A percentile compares a stretch with the other conserved stretches of the same genome.
Conservation (phyloP, 768 basidiomycete genomes). For the Mycena haematopus region DNA sequence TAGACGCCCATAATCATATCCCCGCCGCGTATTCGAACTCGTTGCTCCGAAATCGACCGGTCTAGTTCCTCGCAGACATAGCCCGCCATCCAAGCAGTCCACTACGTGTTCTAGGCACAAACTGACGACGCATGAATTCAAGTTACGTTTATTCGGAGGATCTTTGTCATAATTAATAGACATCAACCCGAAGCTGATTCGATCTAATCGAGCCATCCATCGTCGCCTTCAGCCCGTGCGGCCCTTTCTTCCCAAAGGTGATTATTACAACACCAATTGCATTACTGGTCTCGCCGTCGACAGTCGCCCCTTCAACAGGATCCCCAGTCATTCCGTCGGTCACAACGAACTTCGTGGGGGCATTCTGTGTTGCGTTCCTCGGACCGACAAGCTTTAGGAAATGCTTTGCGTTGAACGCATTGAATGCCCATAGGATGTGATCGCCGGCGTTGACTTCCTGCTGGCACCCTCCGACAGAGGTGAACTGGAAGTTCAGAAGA, state of each 20-base stretch:
- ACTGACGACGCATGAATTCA: too few species aligned
- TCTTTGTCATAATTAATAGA: conserved; percentile 26
- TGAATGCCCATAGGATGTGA: conserved; percentile 47
- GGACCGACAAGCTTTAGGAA: conserved; percentile 46
- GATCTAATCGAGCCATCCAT: conserved; percentile 42
- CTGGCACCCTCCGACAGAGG: conserved; percentile 49
- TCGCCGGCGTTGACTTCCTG: conserved; percentile 40
- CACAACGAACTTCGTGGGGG: conserved; percentile 42
- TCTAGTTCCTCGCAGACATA: too few species aligned
- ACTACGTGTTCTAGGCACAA: too few species aligned
- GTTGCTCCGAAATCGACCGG: too few species aligned
- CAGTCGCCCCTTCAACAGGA: conserved; percentile 42
- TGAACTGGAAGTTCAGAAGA: conserved; percentile 42
- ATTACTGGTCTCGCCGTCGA: conserved; percentile 35
- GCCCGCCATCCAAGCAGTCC: too few species aligned
- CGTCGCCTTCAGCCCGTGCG: conserved; percentile 40
- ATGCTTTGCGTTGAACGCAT: conserved; percentile 41
- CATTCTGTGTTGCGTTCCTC: conserved; percentile 27
- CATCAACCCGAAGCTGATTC: conserved; percentile 33
- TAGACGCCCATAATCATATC: too few species aligned
- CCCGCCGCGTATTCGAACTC: too few species aligned
- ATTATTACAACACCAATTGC: conserved; percentile 37
- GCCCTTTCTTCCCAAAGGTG: conserved; percentile 35
- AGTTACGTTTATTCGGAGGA: too few species aligned
- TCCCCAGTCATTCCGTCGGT: conserved; percentile 43